Percentiles rank a stretch among this genome's conserved stretches.
Conservation (phyloP, 169 alveolate species). For the Pseudocohnilembus persalinus region DNA sequence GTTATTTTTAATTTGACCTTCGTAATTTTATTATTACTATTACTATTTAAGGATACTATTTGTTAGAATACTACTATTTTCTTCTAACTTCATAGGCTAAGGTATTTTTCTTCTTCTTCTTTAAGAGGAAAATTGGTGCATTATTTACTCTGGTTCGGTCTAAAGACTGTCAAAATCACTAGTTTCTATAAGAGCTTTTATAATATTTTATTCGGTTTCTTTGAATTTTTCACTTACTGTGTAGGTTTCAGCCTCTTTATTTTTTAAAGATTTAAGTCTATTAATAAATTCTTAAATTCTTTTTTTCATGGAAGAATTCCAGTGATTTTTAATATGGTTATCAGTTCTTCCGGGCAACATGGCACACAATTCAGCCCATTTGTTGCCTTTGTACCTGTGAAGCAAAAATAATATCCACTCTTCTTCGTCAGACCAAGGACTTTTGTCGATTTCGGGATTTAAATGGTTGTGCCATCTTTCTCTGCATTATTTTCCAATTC, state of each 20-base stretch:
- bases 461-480: conserved; percentile 88
- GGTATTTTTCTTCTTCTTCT: neutral
- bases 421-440: conserved; percentile 83
- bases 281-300: conserved; percentile 40
- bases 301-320: conserved; percentile 75
- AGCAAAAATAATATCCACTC: conserved; percentile 81
- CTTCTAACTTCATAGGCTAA: neutral
- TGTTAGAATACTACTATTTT: no score
- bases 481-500: conserved; percentile 86
- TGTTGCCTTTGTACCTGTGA: conserved; percentile 80
- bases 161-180: neutral
- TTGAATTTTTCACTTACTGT: neutral
- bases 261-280: conserved; percentile 9
- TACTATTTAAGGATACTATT: no score
- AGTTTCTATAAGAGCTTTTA: neutral
- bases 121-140: neutral
- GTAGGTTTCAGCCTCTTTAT: neutral
- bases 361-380: conserved; percentile 87
- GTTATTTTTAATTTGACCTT: neutral
- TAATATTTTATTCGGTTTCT: conserved; percentile 10
- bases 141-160: neutral
- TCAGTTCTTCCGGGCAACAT: conserved; percentile 87
- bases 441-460: conserved; percentile 77
- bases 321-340: conserved; percentile 87
- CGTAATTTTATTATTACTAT: no score